Conservation (phyloP, 73 alveolate genomes). For the Paramecium sonneborni region DNA sequence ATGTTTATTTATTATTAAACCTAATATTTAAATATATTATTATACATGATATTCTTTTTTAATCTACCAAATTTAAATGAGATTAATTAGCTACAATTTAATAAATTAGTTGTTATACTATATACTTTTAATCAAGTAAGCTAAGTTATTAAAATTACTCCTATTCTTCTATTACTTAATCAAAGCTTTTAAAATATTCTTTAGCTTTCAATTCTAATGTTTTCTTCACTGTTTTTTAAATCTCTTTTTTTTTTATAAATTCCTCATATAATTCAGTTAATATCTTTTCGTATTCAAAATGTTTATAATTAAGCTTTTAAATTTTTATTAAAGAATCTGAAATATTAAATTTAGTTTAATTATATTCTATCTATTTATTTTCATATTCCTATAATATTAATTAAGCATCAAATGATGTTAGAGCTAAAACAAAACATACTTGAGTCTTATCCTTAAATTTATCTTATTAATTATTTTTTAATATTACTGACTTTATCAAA, state of each 20-base stretch:
- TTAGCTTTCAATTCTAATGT: background rate
- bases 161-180: background rate
- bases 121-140: background rate
- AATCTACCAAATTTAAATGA: background rate
- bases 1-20: background rate
- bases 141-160: background rate
- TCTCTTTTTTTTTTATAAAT: background rate
- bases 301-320: background rate
- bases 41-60: background rate
- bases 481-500: background rate
- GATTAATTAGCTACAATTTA: background rate
- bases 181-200: background rate
- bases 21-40: background rate
- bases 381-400: background rate
- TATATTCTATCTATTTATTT: background rate
- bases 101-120: background rate
- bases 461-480: background rate
- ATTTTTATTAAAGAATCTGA: background rate
- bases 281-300: background rate
- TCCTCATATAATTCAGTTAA: background rate
- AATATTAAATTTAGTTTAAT: background rate
- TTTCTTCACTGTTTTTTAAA: background rate
- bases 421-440: background rate
- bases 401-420: background rate
- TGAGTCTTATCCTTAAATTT: background rate